Percentiles rank a stretch among this genome's conserved stretches.
These are phyloP conservation scores for Penicillium fimorum DNA, from an alignment of 495 filamentous ascomycete genomes.

Conservation along the genomic window DNA sequence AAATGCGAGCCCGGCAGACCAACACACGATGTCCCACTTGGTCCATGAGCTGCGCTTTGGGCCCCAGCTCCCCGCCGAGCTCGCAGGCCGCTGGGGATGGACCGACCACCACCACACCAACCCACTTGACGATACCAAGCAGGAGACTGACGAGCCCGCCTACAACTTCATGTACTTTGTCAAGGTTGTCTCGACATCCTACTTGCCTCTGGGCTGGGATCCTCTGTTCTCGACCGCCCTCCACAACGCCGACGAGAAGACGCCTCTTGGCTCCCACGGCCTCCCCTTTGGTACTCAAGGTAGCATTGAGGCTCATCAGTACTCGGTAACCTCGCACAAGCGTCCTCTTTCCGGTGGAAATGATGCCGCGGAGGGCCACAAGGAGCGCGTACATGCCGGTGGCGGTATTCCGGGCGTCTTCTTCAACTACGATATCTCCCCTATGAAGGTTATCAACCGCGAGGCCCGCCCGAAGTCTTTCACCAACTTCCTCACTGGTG, in stretches of 20 bases:
- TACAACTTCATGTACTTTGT: slow-evolving; percentile 99
- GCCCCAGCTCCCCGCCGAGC: slow-evolving; percentile 76
- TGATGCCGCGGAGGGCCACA: slow-evolving; percentile 80
- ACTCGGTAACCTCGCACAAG: slow-evolving; percentile 93
- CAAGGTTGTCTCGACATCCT: slow-evolving; percentile 95
- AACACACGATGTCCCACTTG: slow-evolving; percentile 85
- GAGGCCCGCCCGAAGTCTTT: slow-evolving; percentile 87
- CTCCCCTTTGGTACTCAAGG: slow-evolving; percentile 60
- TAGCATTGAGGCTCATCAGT: slow-evolving; percentile 96
- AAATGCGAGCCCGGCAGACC: slow-evolving; percentile 45
- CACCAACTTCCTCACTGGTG: slow-evolving; percentile 84
- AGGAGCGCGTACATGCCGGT: slow-evolving; percentile 80
- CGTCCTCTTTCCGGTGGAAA: slow-evolving; percentile 78
- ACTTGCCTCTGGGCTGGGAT: slow-evolving; percentile 85
- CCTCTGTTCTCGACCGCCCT: slow-evolving; percentile 42
- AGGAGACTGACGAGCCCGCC: slow-evolving; percentile 73
- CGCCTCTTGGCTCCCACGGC: slow-evolving; percentile 61
- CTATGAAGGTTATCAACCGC: slow-evolving; percentile 99
- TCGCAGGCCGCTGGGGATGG: slow-evolving; percentile 70
- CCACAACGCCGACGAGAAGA: slow-evolving; percentile 51
- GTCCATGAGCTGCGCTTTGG: slow-evolving; percentile 93
- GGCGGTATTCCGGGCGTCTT: slow-evolving; percentile 97
- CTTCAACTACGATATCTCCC: slow-evolving; percentile 98
- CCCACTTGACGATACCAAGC: slow-evolving; percentile 80
- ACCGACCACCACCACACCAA: slow-evolving; percentile 90